Evolutionary conservation across 371 early-diverging fungal genomes (phyloP), one percentile per base, ranked within the genome.

Genomic region (Chytridiales sp.): DNA sequence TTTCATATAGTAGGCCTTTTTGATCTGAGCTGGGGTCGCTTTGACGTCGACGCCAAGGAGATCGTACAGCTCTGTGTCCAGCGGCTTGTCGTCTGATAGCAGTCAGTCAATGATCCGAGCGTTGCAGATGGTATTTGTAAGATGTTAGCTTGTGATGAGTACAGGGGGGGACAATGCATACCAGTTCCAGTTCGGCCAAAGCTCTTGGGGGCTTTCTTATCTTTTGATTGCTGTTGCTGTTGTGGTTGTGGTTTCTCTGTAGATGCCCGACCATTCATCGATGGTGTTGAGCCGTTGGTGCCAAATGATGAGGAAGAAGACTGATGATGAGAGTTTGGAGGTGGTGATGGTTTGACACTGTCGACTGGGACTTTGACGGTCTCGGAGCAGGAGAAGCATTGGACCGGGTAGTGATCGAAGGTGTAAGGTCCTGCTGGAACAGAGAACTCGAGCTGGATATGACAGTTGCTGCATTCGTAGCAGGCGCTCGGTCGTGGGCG

Each of bases 1-100:
- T 63, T 88, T 76, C 53, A 85, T 80, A 61, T 94, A 91, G 78
- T 95, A 99, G 30, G 90, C 90, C 71, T 95, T 95, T 68, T 95
- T 96, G 58, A 99, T 95, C 53, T 92, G 91, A 17, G 83, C 82
- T 30, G 86, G 82, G 4, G 93, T 87, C 26, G 99, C 98, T 15
- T 80, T 75, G 4, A 85, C 72, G 8, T 79, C 46, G n/a, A 99
- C 88, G 19, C 87, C 92, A 15, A 99, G 82, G 38, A 93, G 66
- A 56, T 95, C 94, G 69, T 98, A 92, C 70, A 88, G 78, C 68
- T 92, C 88, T 35, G 82, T 83, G n/a, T 89, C 89, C 4, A 82
- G 47, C 6, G 90, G 90, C 32, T 81, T 84, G 26, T 86, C 83
- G 68, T 89, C 90, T 85, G 65, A 3, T 4, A 31, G 32, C 29